Conservation (phyloP, 805 yeast genomes). For the Suhomyces kilbournensis region DNA sequence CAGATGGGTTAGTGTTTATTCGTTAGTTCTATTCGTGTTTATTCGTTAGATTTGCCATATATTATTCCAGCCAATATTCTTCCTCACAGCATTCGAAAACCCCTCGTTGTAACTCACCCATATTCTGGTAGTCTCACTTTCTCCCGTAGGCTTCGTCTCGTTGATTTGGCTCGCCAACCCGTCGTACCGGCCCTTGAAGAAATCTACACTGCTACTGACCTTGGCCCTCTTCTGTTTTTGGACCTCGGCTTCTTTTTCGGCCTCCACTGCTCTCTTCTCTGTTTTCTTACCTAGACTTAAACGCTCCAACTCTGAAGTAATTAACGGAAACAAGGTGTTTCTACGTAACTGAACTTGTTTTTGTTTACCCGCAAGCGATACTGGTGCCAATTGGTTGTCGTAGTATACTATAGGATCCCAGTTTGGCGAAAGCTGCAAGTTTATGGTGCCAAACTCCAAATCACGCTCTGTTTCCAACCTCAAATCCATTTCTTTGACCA, state of each 20-base stretch:
- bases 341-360: slow-evolving; percentile 28
- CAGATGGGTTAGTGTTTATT: too few relatives aligned
- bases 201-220: slow-evolving; percentile 33
- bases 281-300: slow-evolving; percentile 7
- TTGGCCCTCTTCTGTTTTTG: slow-evolving; percentile 23
- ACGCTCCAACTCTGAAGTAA: slow-evolving; percentile 33
- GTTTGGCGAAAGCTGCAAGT: slow-evolving; percentile 31
- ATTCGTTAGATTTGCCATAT: slow-evolving; percentile 37
- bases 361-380: slow-evolving; percentile 9
- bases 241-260: slow-evolving; percentile 12
- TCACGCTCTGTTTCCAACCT: slow-evolving; percentile 37
- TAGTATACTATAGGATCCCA: slow-evolving; percentile 33
- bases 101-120: slow-evolving; percentile 96
- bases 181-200: slow-evolving; percentile 38
- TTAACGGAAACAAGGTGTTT: slow-evolving; percentile 35
- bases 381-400: slow-evolving; percentile 17
- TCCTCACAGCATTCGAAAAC: slow-evolving; percentile 85
- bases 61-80: slow-evolving; percentile 73
- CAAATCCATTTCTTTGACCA: slow-evolving; percentile 40
- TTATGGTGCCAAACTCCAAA: slow-evolving; percentile 25
- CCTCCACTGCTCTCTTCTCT: slow-evolving; percentile 21
- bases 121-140: slow-evolving; percentile 36
- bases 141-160: slow-evolving; percentile 3
- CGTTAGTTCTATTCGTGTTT: too few relatives aligned
- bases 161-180: slow-evolving; percentile 27